phyloP scores from a whole-genome alignment of 352 stramenopile genomes.

The Globisporangium polare region DNA sequence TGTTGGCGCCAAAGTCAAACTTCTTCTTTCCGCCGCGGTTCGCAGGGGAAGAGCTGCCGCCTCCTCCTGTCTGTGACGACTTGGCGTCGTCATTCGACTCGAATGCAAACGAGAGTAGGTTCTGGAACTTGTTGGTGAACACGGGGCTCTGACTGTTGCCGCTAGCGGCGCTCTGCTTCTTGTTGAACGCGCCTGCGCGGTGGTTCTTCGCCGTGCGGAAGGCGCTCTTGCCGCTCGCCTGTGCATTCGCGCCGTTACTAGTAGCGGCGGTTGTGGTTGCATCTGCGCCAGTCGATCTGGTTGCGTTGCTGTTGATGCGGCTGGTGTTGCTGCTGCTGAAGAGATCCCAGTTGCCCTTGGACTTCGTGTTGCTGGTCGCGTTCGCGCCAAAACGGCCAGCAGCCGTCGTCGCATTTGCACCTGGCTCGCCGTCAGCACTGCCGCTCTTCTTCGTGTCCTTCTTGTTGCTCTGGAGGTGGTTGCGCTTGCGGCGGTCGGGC shows the following conservation, averaged over 20 bases:
- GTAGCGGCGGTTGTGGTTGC: constrained; percentile 4
- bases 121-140: constrained; percentile 86
- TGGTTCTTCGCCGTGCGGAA: constrained; percentile 15
- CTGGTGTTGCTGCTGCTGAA: constrained; percentile 20
- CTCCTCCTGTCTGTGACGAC: not conserved
- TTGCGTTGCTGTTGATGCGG: constrained; percentile 1
- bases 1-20: constrained; percentile 19
- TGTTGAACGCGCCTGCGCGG: constrained; percentile 18
- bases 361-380: constrained; percentile 19
- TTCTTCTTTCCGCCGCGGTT: constrained; percentile 11
- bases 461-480: constrained; percentile 50
- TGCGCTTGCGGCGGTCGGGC: constrained; percentile 44
- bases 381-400: constrained; percentile 7
- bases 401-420: too few species aligned
- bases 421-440: not conserved
- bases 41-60: not conserved
- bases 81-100: constrained; percentile 27
- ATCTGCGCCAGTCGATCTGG: constrained; percentile 1
- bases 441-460: constrained; percentile 28
- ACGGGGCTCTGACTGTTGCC: constrained; percentile 28
- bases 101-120: constrained; percentile 71
- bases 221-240: not conserved
- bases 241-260: not conserved
- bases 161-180: constrained; percentile 11
- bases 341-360: constrained; percentile 28